Evolutionary conservation across 2,329 filamentous ascomycete genomes (phyloP), one percentile per base, ranked within the genome.

Genomic region (Akanthomyces dipterigenus): DNA sequence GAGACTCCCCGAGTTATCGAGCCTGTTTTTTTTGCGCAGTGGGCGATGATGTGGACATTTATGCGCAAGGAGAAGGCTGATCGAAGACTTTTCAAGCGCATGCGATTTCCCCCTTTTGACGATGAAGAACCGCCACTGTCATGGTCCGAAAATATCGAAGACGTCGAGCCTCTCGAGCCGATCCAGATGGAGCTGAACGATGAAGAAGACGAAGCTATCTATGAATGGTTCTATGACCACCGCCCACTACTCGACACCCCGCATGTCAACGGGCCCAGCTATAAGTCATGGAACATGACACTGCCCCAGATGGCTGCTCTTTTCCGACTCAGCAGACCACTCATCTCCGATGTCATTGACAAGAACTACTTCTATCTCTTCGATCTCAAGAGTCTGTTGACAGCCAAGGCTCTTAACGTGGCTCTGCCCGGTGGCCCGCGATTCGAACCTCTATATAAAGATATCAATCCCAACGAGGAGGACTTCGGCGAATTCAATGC

Each of bases 401-500:
- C 95, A 26, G 93, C 95, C 38, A 99, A 99, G 76, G 95, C 95
- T 0, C 80, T 99, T 48, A 99, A 99, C 68, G 93, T 99, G 57
- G 93, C 96, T 11, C 91, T 99, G 60, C 95, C 95, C n/a, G 95
- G 95, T 72, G 96, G 95, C 11, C 95, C 95, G 64, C 88, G 95
- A 34, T 99, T 99, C 65, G 95, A 99, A 75, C 95, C 95, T 26
- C 75, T 99, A 22, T 99, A 97, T 81, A 99, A 99, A 77, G 95
- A 99, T 69, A 93, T 99, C 64, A 93, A 99, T 73, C 95, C 95
- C 2, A 99, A 99, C 69, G 93, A 98, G 67, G 95, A 99, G 74
- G 95, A 99, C 71, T 99, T 99, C 76, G 95, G 95, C 75, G 95
- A 99, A 75, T 99, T 99, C 82, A 99, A 99, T 71, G 95, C 95